These are phyloP conservation scores for Ustilago vetiveriae DNA, from an alignment of 1,284 basidiomycete genomes.

Conservation along the genomic window DNA sequence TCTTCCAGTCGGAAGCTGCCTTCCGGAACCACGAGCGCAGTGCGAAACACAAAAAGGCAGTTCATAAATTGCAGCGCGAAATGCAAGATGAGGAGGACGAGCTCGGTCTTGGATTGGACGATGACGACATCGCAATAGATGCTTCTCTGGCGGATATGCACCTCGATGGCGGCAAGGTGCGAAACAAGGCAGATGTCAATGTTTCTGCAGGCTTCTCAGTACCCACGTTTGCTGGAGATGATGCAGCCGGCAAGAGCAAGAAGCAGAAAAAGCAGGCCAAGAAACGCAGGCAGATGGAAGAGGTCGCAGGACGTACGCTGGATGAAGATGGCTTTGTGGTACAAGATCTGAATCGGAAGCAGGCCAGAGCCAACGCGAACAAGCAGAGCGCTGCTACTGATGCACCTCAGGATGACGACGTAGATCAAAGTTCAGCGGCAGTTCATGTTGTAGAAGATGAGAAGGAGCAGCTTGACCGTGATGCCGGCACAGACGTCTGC, in stretches of 20 bases:
- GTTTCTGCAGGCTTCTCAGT: slow-evolving; percentile 44
- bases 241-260: slow-evolving; percentile 41
- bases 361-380: slow-evolving; percentile 15
- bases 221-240: slow-evolving; percentile 26
- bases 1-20: slow-evolving; percentile 88
- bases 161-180: slow-evolving; percentile 10
- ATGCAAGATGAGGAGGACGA: slow-evolving; percentile 82
- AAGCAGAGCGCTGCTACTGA: not conserved
- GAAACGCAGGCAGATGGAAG: slow-evolving; percentile 47
- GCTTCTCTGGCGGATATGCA: slow-evolving; percentile 35
- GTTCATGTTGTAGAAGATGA: slow-evolving; percentile 33
- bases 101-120: slow-evolving; percentile 69
- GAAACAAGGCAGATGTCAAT: slow-evolving; percentile 6
- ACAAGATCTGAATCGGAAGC: slow-evolving; percentile 39
- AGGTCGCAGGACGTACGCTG: slow-evolving; percentile 26
- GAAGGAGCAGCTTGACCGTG: not conserved
- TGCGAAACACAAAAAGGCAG: slow-evolving; percentile 84
- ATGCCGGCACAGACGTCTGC: slow-evolving; percentile 10
- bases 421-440: not conserved
- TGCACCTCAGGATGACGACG: not conserved
- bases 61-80: slow-evolving; percentile 72
- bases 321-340: slow-evolving; percentile 47
- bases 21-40: slow-evolving; percentile 97
- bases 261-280: slow-evolving; percentile 58
- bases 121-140: slow-evolving; percentile 30